These are phyloP conservation scores for Candida smagusa DNA, from an alignment of 1,139 yeast genomes.

Conservation along the genomic window DNA sequence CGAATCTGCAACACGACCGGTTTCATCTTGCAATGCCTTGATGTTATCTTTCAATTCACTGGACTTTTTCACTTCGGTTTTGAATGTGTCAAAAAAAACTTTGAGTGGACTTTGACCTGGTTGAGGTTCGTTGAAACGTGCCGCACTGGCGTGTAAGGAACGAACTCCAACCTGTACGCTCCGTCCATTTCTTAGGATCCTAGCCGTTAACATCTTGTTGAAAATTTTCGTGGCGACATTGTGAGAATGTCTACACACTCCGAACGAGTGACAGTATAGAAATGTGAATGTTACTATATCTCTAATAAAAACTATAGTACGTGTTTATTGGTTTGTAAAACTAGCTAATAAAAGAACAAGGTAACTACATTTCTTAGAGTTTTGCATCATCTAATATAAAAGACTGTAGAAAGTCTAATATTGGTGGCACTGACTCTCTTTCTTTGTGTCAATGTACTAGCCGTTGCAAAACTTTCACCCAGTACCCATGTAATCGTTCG, in stretches of 20 bases:
- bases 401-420: too few species aligned
- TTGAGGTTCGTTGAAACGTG: slow-evolving; percentile 18
- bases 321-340: too few species aligned
- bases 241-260: background rate
- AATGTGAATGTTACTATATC: too few species aligned
- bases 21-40: slow-evolving; percentile 93
- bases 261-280: too few species aligned
- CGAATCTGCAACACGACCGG: slow-evolving; percentile 91
- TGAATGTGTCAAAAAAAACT: slow-evolving; percentile 91
- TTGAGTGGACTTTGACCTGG: slow-evolving; percentile 74
- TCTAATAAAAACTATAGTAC: too few species aligned
- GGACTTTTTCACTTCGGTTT: slow-evolving; percentile 85
- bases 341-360: too few species aligned
- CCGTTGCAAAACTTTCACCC: too few species aligned
- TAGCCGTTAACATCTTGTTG: slow-evolving; percentile 11
- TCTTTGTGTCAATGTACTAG: too few species aligned
- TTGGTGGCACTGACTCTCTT: too few species aligned
- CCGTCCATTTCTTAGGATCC: slow-evolving; percentile 7
- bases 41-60: slow-evolving; percentile 88
- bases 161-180: slow-evolving; percentile 4
- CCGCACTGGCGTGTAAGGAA: slow-evolving; percentile 11
- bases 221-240: slow-evolving; percentile 4
- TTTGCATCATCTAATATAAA: too few species aligned
- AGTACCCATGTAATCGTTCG: too few species aligned
- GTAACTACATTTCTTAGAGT: too few species aligned